Conservation (phyloP, 1,139 yeast species). For the Ashbya aceris region DNA sequence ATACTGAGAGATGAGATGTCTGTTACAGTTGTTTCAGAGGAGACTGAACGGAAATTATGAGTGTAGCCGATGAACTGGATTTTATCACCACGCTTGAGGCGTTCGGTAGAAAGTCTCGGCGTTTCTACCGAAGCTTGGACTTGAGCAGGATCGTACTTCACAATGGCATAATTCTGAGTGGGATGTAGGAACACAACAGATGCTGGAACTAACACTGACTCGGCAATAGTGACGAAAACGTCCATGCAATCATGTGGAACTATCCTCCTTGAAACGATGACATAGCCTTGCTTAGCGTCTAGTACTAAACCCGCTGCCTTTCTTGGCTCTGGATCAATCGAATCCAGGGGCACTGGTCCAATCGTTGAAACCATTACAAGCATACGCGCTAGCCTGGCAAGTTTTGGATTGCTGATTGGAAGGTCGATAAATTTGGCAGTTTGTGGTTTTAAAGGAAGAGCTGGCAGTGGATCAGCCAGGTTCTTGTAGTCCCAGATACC, state of each 20-base stretch:
- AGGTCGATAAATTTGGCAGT: slow-evolving; percentile 64
- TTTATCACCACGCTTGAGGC: slow-evolving; percentile 67
- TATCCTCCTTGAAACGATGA: slow-evolving; percentile 64
- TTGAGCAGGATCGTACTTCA: slow-evolving; percentile 70
- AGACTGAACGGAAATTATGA: slow-evolving; percentile 56
- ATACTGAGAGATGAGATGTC: slow-evolving; percentile 68
- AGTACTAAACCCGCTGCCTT: slow-evolving; percentile 71
- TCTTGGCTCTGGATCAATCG: slow-evolving; percentile 53
- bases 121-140: slow-evolving; percentile 55
- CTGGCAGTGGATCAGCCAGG: slow-evolving; percentile 56
- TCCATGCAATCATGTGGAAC: slow-evolving; percentile 86
- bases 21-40: slow-evolving; percentile 68
- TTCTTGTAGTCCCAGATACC: slow-evolving; percentile 83
- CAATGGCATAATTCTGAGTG: slow-evolving; percentile 73
- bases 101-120: slow-evolving; percentile 50
- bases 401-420: slow-evolving; percentile 44
- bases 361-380: slow-evolving; percentile 62
- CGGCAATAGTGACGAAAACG: slow-evolving; percentile 72
- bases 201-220: slow-evolving; percentile 74
- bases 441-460: slow-evolving; percentile 44
- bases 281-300: slow-evolving; percentile 72
- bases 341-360: slow-evolving; percentile 65
- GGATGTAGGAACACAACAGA: slow-evolving; percentile 81
- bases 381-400: slow-evolving; percentile 46
- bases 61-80: slow-evolving; percentile 74